Percentiles rank a stretch among this genome's conserved stretches.
These are phyloP conservation scores for Ulota crispa DNA, from an alignment of 225 moss, liverwort and hornwort genomes.

Conservation along the genomic window DNA sequence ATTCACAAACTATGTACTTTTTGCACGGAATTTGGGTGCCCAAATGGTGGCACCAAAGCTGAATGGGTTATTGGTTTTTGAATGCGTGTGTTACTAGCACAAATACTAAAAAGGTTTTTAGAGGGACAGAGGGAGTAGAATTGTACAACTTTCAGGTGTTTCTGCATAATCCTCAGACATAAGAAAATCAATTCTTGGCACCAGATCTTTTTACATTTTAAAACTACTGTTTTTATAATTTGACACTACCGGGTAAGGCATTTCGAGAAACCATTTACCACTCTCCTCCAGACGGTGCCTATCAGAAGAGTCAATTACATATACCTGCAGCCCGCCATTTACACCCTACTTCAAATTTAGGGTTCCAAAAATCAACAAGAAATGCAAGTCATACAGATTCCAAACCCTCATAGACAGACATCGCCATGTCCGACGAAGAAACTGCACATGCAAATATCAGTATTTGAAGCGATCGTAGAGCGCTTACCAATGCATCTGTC, in stretches of 20 bases:
- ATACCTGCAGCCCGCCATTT: constrained; percentile 30
- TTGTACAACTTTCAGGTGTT: background rate
- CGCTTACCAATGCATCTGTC: constrained; percentile 46
- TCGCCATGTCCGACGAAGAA: background rate
- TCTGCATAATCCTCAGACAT: background rate
- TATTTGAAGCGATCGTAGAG: background rate
- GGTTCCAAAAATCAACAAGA: too few species aligned
- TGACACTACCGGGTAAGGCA: background rate
- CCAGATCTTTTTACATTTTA: background rate
- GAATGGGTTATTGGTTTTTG: too few species aligned
- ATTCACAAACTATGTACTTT: too few species aligned
- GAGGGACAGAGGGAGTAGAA: background rate
- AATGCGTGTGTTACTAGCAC: too few species aligned
- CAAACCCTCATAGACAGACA: background rate
- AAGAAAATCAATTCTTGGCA: background rate
- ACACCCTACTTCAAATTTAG: background rate
- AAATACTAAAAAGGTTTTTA: too few species aligned
- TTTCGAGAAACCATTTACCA: constrained; percentile 20
- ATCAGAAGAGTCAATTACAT: constrained; percentile 48
- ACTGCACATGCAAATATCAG: background rate
- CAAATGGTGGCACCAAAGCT: too few species aligned
- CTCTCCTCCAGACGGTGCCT: constrained; percentile 44
- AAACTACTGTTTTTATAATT: background rate
- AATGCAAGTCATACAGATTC: too few species aligned
- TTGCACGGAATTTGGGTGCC: too few species aligned